phyloP scores from a whole-genome alignment of 176 grass and related monocot species.

The Oryza nivara region DNA sequence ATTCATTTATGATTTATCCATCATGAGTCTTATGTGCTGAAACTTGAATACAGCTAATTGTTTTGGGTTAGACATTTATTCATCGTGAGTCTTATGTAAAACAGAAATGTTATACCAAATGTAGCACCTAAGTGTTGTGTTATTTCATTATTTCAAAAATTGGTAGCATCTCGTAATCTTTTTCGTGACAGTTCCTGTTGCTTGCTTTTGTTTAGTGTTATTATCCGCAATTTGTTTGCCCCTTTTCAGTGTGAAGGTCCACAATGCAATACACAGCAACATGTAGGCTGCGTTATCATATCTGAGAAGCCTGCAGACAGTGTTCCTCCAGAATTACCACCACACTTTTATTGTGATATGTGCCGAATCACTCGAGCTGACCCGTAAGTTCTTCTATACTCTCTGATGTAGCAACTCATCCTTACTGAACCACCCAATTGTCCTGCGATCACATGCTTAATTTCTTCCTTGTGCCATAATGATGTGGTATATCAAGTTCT shows the following conservation, averaged over 20 bases:
- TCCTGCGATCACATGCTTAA: slow-evolving; percentile 16
- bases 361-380: slow-evolving; percentile 87
- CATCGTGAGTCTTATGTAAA: neutral
- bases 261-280: slow-evolving; percentile 74
- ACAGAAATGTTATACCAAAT: slow-evolving; percentile 12
- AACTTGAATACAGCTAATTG: slow-evolving; percentile 35
- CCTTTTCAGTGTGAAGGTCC: slow-evolving; percentile 74
- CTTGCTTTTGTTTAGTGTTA: neutral
- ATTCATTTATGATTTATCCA: slow-evolving; percentile 10
- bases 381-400: slow-evolving; percentile 63
- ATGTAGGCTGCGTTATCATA: slow-evolving; percentile 77
- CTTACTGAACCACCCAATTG: neutral
- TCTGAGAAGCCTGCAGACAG: slow-evolving; percentile 60
- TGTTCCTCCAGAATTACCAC: slow-evolving; percentile 54
- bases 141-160: slow-evolving; percentile 13
- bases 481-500: slow-evolving; percentile 17
- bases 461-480: neutral
- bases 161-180: slow-evolving; percentile 20
- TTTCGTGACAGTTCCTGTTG: neutral
- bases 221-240: slow-evolving; percentile 13
- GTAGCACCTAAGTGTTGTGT: slow-evolving; percentile 21
- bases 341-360: slow-evolving; percentile 78
- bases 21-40: neutral
- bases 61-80: slow-evolving; percentile 6
- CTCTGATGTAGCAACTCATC: slow-evolving; percentile 12